Conservation (phyloP, 208 protist species). For the Crithidia sp. region DNA sequence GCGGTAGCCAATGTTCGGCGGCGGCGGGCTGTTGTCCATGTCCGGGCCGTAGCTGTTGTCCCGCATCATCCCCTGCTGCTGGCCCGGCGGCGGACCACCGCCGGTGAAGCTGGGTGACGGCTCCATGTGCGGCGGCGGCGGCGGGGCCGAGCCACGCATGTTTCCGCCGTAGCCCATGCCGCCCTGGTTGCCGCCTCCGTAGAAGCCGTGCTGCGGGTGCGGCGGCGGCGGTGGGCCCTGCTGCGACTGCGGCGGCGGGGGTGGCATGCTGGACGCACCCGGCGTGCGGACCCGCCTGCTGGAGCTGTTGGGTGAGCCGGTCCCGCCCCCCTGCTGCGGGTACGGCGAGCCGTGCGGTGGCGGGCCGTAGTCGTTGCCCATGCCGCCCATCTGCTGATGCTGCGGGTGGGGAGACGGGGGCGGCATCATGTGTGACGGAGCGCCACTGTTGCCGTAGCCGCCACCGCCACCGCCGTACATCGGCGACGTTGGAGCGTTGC, state of each 20-base stretch:
- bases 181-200: constrained; percentile 36
- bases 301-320: constrained; percentile 30
- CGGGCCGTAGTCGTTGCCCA: constrained; percentile 34
- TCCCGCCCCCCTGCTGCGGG: constrained; percentile 22
- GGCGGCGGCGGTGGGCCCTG: constrained; percentile 32
- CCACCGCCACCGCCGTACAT: constrained; percentile 32
- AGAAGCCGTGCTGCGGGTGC: constrained; percentile 34
- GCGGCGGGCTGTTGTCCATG: constrained; percentile 35
- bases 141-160: constrained; percentile 35
- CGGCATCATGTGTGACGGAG: constrained; percentile 28
- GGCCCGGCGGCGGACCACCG: constrained; percentile 2
- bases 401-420: constrained; percentile 33
- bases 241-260: constrained; percentile 19
- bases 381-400: constrained; percentile 28
- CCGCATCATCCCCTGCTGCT: constrained; percentile 34
- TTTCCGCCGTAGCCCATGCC: constrained; percentile 29
- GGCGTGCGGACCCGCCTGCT: constrained; percentile 22
- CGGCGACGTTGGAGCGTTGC: constrained; percentile 28
- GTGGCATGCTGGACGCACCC: constrained; percentile 18
- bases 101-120: constrained; percentile 39
- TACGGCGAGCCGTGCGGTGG: constrained; percentile 34
- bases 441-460: constrained; percentile 26
- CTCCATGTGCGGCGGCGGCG: constrained; percentile 48
- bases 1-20: constrained; percentile 37
- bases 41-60: constrained; percentile 31